These are phyloP conservation scores for Syzygium syzygioides DNA, from an alignment of 441 rosid genomes.

Conservation along the genomic window DNA sequence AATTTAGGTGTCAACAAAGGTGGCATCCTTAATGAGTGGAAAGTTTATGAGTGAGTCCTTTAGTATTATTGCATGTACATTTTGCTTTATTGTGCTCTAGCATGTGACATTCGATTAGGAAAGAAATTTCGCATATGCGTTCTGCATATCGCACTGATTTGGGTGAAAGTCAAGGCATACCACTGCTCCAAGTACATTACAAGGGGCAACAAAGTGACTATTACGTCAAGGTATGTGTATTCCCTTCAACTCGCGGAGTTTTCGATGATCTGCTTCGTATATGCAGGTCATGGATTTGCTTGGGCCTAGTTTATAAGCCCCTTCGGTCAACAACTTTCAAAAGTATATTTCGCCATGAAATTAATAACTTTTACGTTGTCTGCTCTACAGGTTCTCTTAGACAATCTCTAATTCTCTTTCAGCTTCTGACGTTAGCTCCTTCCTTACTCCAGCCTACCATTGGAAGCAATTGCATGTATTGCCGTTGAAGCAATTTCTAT, in stretches of 20 bases:
- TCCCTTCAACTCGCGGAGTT: background rate
- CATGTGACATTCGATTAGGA: background rate
- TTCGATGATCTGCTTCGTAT: background rate
- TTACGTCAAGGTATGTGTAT: background rate
- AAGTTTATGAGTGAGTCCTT: conserved; percentile 77
- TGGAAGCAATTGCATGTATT: background rate
- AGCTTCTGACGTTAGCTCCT: background rate
- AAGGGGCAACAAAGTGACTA: background rate
- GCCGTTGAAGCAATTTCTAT: background rate
- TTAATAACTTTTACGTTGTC: background rate
- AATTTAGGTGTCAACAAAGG: no score
- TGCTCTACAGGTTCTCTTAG: background rate
- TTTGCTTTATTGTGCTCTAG: background rate
- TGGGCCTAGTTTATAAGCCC: background rate
- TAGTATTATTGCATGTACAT: background rate
- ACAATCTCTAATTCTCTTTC: background rate
- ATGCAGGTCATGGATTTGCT: background rate
- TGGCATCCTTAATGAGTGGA: conserved; percentile 94
- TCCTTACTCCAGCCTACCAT: background rate
- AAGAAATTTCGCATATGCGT: background rate
- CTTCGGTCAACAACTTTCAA: no score
- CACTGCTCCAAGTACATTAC: background rate
- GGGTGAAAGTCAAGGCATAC: conserved; percentile 1
- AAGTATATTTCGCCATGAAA: background rate
- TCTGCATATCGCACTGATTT: background rate